These are phyloP conservation scores for Trichophaea hybrida DNA, from an alignment of 2,329 filamentous ascomycete genomes.

Conservation along the genomic window DNA sequence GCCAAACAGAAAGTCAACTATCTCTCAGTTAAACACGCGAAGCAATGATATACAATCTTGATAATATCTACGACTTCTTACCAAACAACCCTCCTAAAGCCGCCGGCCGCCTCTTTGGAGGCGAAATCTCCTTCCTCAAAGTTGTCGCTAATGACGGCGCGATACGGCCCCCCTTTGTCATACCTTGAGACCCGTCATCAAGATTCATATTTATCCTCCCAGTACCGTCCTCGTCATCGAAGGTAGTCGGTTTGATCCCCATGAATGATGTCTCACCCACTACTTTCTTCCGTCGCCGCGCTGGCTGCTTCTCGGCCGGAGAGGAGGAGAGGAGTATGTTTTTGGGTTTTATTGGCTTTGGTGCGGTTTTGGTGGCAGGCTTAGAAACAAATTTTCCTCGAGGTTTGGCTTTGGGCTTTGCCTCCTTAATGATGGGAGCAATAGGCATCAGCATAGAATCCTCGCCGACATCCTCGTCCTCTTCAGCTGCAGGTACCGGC, in stretches of 20 bases:
- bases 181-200: neutral
- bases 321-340: neutral
- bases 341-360: neutral
- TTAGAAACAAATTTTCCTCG: neutral
- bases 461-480: neutral
- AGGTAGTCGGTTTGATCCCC: conserved; percentile 9
- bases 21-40: too few species aligned
- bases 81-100: conserved; percentile 15
- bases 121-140: conserved; percentile 18
- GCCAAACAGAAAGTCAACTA: too few species aligned
- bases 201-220: conserved; percentile 9
- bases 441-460: conserved; percentile 1
- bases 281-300: neutral
- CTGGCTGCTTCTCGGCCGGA: neutral
- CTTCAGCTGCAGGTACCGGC: neutral
- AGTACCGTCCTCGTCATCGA: conserved; percentile 18
- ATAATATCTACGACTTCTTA: neutral
- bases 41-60: too few species aligned
- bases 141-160: conserved; percentile 2
- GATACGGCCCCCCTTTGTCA: neutral
- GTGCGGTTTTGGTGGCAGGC: neutral
- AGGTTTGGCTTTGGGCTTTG: neutral
- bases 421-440: conserved; percentile 7
- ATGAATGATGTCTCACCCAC: neutral
- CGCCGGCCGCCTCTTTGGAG: conserved; percentile 19